Conservation (phyloP, 148 eudicot species). For the Heliamphora exappendiculata region DNA sequence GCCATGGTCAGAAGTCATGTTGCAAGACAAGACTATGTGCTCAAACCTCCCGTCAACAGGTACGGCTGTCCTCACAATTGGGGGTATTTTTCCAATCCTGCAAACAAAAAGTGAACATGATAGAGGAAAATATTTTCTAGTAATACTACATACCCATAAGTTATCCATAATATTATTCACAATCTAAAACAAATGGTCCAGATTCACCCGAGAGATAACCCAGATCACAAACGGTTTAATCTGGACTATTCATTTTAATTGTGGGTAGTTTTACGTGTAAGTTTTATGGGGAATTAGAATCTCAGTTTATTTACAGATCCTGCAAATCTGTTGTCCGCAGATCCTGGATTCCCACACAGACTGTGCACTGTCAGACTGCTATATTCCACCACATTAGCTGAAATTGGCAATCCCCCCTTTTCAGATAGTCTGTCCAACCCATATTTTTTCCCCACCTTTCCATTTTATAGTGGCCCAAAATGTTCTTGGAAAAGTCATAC, state of each 20-base stretch:
- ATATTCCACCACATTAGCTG: not conserved
- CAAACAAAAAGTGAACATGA: conserved; percentile 5
- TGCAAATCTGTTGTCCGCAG: not conserved
- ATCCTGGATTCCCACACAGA: not conserved
- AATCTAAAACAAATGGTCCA: too few relatives aligned
- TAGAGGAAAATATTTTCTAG: too few relatives aligned
- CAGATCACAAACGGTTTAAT: too few relatives aligned
- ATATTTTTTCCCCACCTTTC: not conserved
- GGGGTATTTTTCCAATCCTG: conserved; percentile 54
- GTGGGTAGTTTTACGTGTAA: too few relatives aligned
- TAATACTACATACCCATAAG: too few relatives aligned
- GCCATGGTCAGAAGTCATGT: conserved; percentile 57
- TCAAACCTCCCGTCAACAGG: conserved; percentile 93
- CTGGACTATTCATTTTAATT: too few relatives aligned
- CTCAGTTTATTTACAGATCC: not conserved
- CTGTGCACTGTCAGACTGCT: not conserved
- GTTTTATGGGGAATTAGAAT: not conserved
- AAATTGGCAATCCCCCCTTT: not conserved
- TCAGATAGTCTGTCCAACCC: not conserved
- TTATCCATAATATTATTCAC: too few relatives aligned
- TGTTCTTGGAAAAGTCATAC: not conserved
- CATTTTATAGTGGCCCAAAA: not conserved
- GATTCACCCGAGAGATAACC: too few relatives aligned
- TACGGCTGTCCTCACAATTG: conserved; percentile 81
- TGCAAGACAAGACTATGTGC: conserved; percentile 76